Conservation (phyloP, 495 filamentous ascomycete genomes). For the Talaromyces trachyspermus region DNA sequence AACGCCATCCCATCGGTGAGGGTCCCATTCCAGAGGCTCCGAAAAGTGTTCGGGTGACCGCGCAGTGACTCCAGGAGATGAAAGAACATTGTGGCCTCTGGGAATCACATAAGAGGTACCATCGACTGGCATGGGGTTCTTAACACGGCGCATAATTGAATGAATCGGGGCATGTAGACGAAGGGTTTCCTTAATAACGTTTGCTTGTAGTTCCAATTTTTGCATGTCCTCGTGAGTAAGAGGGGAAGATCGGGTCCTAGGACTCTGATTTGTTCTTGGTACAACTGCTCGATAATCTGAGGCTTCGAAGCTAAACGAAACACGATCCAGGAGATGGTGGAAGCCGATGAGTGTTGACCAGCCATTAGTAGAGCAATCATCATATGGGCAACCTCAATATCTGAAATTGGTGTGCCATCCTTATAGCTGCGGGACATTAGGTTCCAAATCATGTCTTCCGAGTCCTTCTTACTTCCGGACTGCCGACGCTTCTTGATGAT, state of each 20-base stretch:
- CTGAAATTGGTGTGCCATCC: conserved; percentile 59
- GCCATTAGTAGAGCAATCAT: conserved; percentile 90
- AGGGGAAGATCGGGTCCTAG: conserved; percentile 56
- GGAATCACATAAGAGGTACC: conserved; percentile 77
- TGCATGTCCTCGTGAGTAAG: conserved; percentile 60
- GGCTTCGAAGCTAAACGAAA: conserved; percentile 68
- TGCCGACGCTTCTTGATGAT: conserved; percentile 62
- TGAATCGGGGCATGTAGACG: conserved; percentile 77
- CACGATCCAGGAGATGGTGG: conserved; percentile 75
- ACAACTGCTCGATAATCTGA: conserved; percentile 65
- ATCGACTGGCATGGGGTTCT: conserved; percentile 66
- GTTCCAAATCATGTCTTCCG: conserved; percentile 74
- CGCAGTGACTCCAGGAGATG: conserved; percentile 71
- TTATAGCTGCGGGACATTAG: conserved; percentile 76
- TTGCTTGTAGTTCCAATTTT: conserved; percentile 60
- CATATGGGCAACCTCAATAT: conserved; percentile 81
- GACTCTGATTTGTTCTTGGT: conserved; percentile 59
- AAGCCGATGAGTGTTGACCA: conserved; percentile 81
- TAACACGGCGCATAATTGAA: conserved; percentile 80
- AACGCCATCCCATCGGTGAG: conserved; percentile 68
- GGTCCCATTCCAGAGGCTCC: conserved; percentile 74
- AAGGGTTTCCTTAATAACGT: conserved; percentile 73
- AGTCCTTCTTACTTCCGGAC: conserved; percentile 33
- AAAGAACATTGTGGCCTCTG: conserved; percentile 64
- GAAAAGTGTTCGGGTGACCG: conserved; percentile 69